Evolutionary conservation across 2,329 filamentous ascomycete genomes (phyloP), one percentile per base, ranked within the genome.

Genomic region (Neopestalotiopsis sp.): DNA sequence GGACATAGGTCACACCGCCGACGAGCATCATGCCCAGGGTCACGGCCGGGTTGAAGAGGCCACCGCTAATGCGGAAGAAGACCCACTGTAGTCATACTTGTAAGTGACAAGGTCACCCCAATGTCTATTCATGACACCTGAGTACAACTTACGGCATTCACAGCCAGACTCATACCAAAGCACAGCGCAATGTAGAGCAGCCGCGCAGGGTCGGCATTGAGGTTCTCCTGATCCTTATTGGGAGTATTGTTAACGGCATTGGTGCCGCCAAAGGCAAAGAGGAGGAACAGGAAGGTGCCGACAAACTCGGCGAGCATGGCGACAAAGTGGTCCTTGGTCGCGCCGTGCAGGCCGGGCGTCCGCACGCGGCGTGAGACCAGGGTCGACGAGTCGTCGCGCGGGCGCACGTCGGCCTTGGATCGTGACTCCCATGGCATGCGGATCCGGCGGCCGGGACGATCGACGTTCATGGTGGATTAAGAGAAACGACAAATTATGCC

Each of bases 241-340:
- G 63, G 13, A n/a, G 59, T 13, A 49, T 40, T 24, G 61, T 66
- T 42, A 64, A 63, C 57, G 58, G 81, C 78, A 66, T 79, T 76
- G 6, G 80, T 81, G 4, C 79, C 80, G 4, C 79, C 76, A 68
- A 83, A 83, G 64, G 81, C 80, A 67, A 83, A 81, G 74, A 83
- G 82, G 62, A 83, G 78, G 68, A 83, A 83, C 75, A 82, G 78
- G n/a, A 80, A 79, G 2, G 81, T 83, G 53, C 81, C 81, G 17
- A 81, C 77, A 5, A 83, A 76, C 71, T 83, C 81, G 61, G 79
- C 78, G 7, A 67, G 61, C 57, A 75, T 73, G 64, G 65, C 65
- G 14, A 67, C 65, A 28, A 66, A 53, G 32, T 66, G 45, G 49
- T 66, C 58, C 64, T 66, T 56, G 24, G 32, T 45, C 7, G n/a